A percentile compares a stretch with the other conserved stretches of the same genome.
phyloP scores from a whole-genome alignment of 768 basidiomycete genomes.

The Leucogyrophana mollusca region DNA sequence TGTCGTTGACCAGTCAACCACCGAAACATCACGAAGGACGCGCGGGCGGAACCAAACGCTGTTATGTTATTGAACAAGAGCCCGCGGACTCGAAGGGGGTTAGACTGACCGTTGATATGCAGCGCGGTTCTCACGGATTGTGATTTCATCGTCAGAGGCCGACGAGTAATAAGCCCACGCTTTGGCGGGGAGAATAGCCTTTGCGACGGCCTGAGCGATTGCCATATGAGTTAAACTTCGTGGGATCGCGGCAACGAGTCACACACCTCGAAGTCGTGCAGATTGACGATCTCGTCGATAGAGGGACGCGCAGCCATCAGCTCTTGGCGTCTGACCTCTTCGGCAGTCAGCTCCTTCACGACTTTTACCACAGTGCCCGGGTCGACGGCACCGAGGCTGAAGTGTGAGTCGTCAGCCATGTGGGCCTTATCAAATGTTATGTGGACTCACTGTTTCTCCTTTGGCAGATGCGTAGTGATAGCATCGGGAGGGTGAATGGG shows the following conservation, averaged over 20 bases:
- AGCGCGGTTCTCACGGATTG: slow-evolving; percentile 78
- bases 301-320: slow-evolving; percentile 62
- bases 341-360: slow-evolving; percentile 60
- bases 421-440: neutral
- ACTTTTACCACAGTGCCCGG: slow-evolving; percentile 60
- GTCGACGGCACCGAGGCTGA: slow-evolving; percentile 67
- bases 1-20: slow-evolving; percentile 73
- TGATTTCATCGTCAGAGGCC: slow-evolving; percentile 90
- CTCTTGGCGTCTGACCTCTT: slow-evolving; percentile 65
- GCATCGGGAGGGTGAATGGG: slow-evolving; percentile 82
- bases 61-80: neutral
- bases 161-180: slow-evolving; percentile 94
- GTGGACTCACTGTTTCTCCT: slow-evolving; percentile 66
- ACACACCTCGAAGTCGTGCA: slow-evolving; percentile 88
- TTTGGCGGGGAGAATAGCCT: slow-evolving; percentile 71
- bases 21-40: slow-evolving; percentile 76
- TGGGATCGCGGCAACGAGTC: slow-evolving; percentile 6
- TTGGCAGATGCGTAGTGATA: slow-evolving; percentile 68
- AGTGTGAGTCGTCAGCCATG: neutral
- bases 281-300: slow-evolving; percentile 72
- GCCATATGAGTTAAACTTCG: neutral
- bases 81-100: neutral
- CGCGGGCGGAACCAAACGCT: slow-evolving; percentile 87
- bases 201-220: slow-evolving; percentile 64
- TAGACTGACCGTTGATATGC: slow-evolving; percentile 73